Evolutionary conservation across 1,139 yeast genomes (phyloP), one percentile per base, ranked within the genome.

Genomic region (Lizanozyma gosingica): DNA sequence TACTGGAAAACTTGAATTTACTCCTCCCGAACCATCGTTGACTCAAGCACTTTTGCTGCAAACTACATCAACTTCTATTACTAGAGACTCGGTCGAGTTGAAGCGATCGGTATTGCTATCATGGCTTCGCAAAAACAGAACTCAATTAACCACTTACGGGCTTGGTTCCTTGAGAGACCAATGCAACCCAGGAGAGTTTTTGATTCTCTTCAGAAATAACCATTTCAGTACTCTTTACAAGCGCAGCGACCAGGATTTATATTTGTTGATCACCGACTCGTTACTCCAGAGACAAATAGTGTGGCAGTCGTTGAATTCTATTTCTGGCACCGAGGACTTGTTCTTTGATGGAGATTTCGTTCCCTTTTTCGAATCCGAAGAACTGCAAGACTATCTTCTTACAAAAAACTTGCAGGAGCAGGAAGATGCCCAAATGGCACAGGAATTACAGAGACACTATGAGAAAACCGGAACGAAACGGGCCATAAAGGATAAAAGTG

Each of bases 131-230:
- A 55, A 58, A 15, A 77, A 83, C 45, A 71, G 76, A 3, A 79
- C 94, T 0, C 95, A 88, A 54, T 62, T 87, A 50, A 85, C 96
- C 0, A 62, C 62, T 1, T 60, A 63, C 40, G 97, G 97, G 0
- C 55, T 86, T 16, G 45, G 54, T 3, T 49, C 78, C 38, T 49
- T 34, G 22, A 15, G 59, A 17, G 59, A 61, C 2, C 53, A 68
- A 14, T 56, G 84, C 38, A 57, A 66, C 39, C 60, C 67, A 14
- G 68, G 71, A 17, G 60, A 79, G 32, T 68, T 83, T 45, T 71
- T 79, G 1, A 77, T 88, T 0, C 73, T 88, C 44, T 88, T 88
- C 64, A 68, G 95, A 51, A 88, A 88, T 57, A 86, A 87, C 57
- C 96, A 87, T 58, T 88, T 85, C 59, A 75, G 76, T 44, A 83